A percentile compares a stretch with the other conserved stretches of the same genome.
Evolutionary conservation across 1,139 yeast genomes (phyloP).

Genomic region (Ogataea hybrid): DNA sequence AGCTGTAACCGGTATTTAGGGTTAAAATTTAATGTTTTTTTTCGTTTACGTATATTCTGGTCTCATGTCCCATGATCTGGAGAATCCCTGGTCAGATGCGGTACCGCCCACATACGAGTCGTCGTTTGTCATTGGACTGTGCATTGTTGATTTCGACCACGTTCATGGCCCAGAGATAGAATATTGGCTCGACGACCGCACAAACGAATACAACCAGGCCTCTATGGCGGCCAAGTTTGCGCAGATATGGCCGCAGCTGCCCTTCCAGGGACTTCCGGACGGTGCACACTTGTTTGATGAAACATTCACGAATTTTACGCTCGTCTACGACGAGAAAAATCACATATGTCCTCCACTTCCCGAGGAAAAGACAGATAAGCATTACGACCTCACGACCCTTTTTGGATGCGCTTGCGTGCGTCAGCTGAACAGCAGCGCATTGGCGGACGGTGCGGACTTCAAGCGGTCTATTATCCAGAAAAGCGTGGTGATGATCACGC

Average conservation of each 20-base stretch:
- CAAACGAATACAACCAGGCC: slow-evolving; percentile 25
- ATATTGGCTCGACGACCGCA: slow-evolving; percentile 78
- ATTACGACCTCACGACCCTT: slow-evolving; percentile 54
- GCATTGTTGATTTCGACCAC: slow-evolving; percentile 93
- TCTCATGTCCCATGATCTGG: slow-evolving; percentile 2
- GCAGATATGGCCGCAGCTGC: slow-evolving; percentile 77
- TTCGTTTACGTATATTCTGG: background rate
- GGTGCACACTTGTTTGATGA: slow-evolving; percentile 93
- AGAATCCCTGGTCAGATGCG: slow-evolving; percentile 6
- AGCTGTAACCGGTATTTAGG: slow-evolving; percentile 13
- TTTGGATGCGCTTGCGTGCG: slow-evolving; percentile 95
- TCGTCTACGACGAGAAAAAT: slow-evolving; percentile 65
- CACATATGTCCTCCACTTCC: slow-evolving; percentile 42
- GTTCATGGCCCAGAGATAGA: slow-evolving; percentile 94
- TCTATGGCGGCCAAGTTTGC: slow-evolving; percentile 38
- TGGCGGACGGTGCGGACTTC: slow-evolving; percentile 38
- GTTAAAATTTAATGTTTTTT: slow-evolving; percentile 3
- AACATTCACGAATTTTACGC: slow-evolving; percentile 86
- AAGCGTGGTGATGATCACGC: slow-evolving; percentile 75
- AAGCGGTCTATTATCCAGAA: slow-evolving; percentile 92
- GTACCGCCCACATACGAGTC: background rate
- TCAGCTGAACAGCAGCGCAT: slow-evolving; percentile 66
- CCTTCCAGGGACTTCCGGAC: slow-evolving; percentile 95
- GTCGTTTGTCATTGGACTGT: slow-evolving; percentile 65
- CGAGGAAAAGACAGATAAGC: slow-evolving; percentile 33